Base-by-base conservation (phyloP, 495 filamentous ascomycete species). In the Astrocystis sublimbata region DNA sequence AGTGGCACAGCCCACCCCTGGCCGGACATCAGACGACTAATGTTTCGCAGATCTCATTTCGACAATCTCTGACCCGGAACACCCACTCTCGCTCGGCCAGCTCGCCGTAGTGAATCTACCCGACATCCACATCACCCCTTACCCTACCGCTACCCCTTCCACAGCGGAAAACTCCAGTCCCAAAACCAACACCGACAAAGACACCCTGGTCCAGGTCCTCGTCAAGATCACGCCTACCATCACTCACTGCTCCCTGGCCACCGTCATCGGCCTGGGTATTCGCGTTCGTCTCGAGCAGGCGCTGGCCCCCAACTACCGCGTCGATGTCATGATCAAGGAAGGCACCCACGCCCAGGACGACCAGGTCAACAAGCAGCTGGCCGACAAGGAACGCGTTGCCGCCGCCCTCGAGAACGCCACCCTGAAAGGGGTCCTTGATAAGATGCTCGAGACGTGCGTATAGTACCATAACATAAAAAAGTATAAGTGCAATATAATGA, bases 361-460 rank as follows among this genome's bases (percentile, higher is more conserved):
- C 60, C 91, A 96, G 71, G 92, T 98, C 43, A 97, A 92, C 76
- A 96, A 96, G 79, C 96, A 98, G 71, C 76, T 98, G 35, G 89
- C 86, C 47, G 96, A 98, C 76, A 98, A 98, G 79, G 94, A 98
- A 76, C 81, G 94, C 62, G 94, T 98, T 33, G 92, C 92, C 9
- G 96, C 94, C 30, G 94, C 94, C 6, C 76, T 98, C 67, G 96
- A 98, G 76, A 98, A 98, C 74, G 88, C 88, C 57, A 93, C 90
- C 0, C 79, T 98, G 60, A 89, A 91, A 84, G 85, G 86, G 51
- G 89, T 97, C 17, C 78, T 98, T 66, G 84, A 88, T 63, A 97
- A 94, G 74, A 98, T 98, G 94, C 81, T 97, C 62, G 86, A 92
- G 74, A 92, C 89, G 7, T 96, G 92, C 69, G 65, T 68, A 49